A percentile compares a stretch with the other conserved stretches of the same genome.
phyloP scores from a whole-genome alignment of 805 yeast species.

The Zygoascus biomembranicola region DNA sequence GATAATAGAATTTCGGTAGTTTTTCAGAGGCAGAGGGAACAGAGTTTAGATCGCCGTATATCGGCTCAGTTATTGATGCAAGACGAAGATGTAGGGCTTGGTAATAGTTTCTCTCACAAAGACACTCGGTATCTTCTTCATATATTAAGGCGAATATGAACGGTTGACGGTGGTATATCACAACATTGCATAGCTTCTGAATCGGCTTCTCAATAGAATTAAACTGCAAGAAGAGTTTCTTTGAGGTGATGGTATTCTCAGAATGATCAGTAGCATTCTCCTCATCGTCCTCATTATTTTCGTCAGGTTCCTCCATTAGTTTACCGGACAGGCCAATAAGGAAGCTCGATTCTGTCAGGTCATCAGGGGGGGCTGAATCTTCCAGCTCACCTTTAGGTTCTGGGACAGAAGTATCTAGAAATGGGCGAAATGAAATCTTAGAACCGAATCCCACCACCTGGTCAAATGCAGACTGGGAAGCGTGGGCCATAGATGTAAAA shows the following conservation, averaged over 20 bases:
- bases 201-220: background rate
- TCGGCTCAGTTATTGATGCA: conserved; percentile 21
- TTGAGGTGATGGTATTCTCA: background rate
- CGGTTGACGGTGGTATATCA: conserved; percentile 20
- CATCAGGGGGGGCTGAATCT: conserved; percentile 9
- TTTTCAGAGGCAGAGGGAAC: background rate
- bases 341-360: conserved; percentile 16
- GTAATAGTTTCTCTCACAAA: conserved; percentile 8
- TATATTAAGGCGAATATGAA: conserved; percentile 18
- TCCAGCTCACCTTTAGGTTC: background rate
- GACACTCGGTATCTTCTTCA: conserved; percentile 2
- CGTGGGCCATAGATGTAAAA: background rate
- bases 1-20: conserved; percentile 15
- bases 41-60: conserved; percentile 14
- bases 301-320: conserved; percentile 10
- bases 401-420: background rate
- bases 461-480: background rate
- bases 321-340: conserved; percentile 16
- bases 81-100: conserved; percentile 17
- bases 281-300: background rate
- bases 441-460: background rate
- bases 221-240: conserved; percentile 3
- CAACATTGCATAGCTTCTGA: conserved; percentile 8
- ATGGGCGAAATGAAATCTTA: background rate
- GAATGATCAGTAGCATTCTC: background rate